These are phyloP conservation scores for Novymonas esmeraldas DNA, from an alignment of 208 protist species.

Conservation along the genomic window DNA sequence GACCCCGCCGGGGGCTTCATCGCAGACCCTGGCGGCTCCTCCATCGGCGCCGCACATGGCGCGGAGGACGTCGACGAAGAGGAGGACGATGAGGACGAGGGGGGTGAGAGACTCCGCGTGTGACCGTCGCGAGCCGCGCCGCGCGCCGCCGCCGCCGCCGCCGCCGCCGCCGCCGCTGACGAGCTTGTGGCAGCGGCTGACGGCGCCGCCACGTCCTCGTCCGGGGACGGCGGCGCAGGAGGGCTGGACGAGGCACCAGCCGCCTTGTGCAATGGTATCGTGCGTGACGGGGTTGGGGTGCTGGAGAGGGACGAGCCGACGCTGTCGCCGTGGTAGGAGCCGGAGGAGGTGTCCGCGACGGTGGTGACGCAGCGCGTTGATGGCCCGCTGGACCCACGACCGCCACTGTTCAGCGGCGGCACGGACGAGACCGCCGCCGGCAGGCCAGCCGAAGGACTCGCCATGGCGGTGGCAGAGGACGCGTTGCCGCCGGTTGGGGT, in stretches of 20 bases:
- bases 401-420: too few relatives aligned
- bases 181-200: too few relatives aligned
- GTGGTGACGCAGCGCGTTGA: too few relatives aligned
- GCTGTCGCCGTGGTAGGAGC: background rate
- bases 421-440: background rate
- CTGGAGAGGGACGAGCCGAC: background rate
- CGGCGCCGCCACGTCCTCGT: too few relatives aligned
- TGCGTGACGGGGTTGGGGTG: background rate
- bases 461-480: background rate
- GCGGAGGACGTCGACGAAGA: constrained; percentile 13
- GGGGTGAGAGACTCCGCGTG: background rate
- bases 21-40: constrained; percentile 14
- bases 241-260: background rate
- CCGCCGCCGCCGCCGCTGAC: too few relatives aligned
- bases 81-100: background rate
- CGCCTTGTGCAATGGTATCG: background rate
- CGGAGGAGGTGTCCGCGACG: background rate
- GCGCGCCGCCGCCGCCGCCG: background rate
- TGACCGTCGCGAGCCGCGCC: constrained; percentile 4
- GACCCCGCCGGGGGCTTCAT: constrained; percentile 7
- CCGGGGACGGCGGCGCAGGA: too few relatives aligned
- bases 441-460: background rate
- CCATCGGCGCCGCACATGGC: constrained; percentile 7
- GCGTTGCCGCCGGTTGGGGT: constrained; percentile 5
- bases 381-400: too few relatives aligned